Evolutionary conservation across 2,329 filamentous ascomycete species (phyloP), one percentile per base, ranked within the genome.

Genomic region (Pseudocercospora pini-densiflorae): DNA sequence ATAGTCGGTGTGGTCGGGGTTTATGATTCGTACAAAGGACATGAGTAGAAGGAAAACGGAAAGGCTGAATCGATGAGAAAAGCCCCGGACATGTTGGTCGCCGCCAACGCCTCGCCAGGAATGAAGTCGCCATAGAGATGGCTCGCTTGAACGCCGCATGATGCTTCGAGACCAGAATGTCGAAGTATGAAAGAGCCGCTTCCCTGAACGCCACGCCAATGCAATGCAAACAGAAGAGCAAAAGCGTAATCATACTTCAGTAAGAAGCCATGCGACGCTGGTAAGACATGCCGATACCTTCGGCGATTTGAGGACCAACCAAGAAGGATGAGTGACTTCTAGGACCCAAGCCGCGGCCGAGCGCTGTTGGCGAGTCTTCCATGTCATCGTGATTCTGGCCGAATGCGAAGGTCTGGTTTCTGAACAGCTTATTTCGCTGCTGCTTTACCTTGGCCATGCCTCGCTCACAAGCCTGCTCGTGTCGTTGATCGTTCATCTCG

Each of bases 351-450:
- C 69, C 68, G 29, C 71, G 68, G n/a, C 74, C 71, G n/a, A 70
- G 68, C 6, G 82, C 83, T 29, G 87, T 89, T 14, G 88, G 88
- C 71, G 87, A 89, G 72, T 89, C 87, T 71, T 89, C 86, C 81
- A 89, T 86, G 73, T 77, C 84, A 74, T 72, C 85, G 65, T 72
- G 71, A 61, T 90, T 87, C 77, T 95, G 88, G 54, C 94, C 95
- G 80, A 97, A 98, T 29, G 95, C 94, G 83, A 95, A 99, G 1
- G 95, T 99, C 80, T 95, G 92, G 33, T 95, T 93, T 70, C 95
- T 89, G 78, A 88, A 88, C 64, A 99, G 85, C 76, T 94, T 95
- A 72, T 92, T 91, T 74, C 94, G 89, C 78, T 95, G 91, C 78
- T 95, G 91, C 80, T 96, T 94, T 74, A 99, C 88, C 78, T 93